phyloP scores from a whole-genome alignment of 163 green algal species.

The Picocystis sp. region DNA sequence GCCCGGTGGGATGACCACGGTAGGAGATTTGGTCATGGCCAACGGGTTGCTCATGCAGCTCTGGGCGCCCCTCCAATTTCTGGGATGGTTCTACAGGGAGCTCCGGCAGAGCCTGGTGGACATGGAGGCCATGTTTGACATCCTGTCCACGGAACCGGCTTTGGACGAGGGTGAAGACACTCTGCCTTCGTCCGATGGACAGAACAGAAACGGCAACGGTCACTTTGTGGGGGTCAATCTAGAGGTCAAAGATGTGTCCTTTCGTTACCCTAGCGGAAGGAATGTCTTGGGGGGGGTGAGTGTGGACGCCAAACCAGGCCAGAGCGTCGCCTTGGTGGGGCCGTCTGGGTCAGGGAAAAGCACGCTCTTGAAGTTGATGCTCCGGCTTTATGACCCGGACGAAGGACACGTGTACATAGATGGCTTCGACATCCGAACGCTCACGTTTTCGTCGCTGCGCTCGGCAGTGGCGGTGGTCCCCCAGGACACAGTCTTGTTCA shows the following conservation, averaged over 20 bases:
- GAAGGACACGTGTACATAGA: slow-evolving; percentile 44
- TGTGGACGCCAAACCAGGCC: slow-evolving; percentile 28
- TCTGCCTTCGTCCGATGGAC: neutral
- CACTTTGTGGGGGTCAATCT: too few species aligned
- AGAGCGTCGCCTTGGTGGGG: slow-evolving; percentile 54
- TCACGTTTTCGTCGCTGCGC: slow-evolving; percentile 45
- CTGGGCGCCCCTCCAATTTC: slow-evolving; percentile 79
- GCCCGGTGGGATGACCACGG: slow-evolving; percentile 28
- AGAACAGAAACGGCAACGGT: neutral
- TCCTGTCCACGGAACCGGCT: slow-evolving; percentile 43
- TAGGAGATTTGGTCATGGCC: slow-evolving; percentile 86
- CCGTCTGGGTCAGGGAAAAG: slow-evolving; percentile 21
- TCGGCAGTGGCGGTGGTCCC: slow-evolving; percentile 67
- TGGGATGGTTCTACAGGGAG: slow-evolving; percentile 50
- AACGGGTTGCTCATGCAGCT: slow-evolving; percentile 89
- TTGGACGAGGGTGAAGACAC: neutral
- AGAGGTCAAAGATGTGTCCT: slow-evolving; percentile 21
- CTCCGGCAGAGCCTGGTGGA: slow-evolving; percentile 68
- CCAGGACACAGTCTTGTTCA: slow-evolving; percentile 61
- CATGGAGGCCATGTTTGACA: slow-evolving; percentile 79
- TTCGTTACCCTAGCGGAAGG: neutral
- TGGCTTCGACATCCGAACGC: slow-evolving; percentile 42
- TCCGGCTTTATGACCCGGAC: too few species aligned
- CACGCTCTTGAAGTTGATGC: too few species aligned
- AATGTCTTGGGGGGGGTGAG: slow-evolving; percentile 34